A percentile compares a stretch with the other conserved stretches of the same genome.
phyloP scores from a whole-genome alignment of 331 rosid species.

The Spiraea crenata region DNA sequence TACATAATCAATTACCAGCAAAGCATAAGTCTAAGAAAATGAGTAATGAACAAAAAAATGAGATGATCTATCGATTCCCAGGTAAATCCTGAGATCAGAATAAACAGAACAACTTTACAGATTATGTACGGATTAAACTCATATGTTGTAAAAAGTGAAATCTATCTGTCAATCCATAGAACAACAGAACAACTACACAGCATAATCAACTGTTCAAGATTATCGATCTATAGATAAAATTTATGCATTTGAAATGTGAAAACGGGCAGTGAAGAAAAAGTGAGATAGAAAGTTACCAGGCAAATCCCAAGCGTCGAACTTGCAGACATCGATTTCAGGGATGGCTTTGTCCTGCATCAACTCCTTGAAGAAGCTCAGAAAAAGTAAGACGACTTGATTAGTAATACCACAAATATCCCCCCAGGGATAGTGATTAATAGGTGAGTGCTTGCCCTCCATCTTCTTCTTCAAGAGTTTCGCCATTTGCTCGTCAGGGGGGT shows the following conservation, averaged over 20 bases:
- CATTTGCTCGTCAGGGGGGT: constrained; percentile 58
- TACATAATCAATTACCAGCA: background rate
- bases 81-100: background rate
- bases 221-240: too few relatives aligned
- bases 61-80: background rate
- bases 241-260: background rate
- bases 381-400: too few relatives aligned
- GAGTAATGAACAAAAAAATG: background rate
- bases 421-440: too few relatives aligned
- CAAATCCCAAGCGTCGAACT: constrained; percentile 43
- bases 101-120: too few relatives aligned
- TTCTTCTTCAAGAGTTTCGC: background rate
- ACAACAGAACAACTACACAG: too few relatives aligned
- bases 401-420: too few relatives aligned
- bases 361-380: constrained; percentile 27
- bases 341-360: constrained; percentile 30
- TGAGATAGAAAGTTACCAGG: constrained; percentile 32
- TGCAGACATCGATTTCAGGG: constrained; percentile 37
- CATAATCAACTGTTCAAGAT: too few relatives aligned
- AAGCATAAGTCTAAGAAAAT: background rate
- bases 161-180: too few relatives aligned
- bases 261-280: background rate
- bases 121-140: too few relatives aligned
- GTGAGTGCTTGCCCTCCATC: background rate
- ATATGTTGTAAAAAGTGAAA: too few relatives aligned